Percentiles rank a stretch among this genome's conserved stretches.
Evolutionary conservation across 2,329 filamentous ascomycete genomes (phyloP).

Genomic region (Epichloe festucae): DNA sequence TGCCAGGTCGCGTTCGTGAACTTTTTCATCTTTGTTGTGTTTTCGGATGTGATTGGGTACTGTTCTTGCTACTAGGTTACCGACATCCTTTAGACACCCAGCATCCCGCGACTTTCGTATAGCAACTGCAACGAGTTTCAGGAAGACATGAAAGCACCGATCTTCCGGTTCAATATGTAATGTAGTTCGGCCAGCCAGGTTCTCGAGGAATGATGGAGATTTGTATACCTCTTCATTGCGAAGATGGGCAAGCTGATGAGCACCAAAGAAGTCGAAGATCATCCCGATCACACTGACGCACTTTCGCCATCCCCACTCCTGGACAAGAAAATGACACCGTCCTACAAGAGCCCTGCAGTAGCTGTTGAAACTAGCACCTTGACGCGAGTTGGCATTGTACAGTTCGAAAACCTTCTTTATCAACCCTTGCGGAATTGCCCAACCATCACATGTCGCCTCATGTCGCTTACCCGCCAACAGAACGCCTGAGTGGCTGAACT

Average conservation of each 20-base stretch:
- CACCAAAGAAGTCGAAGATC: slow-evolving; percentile 57
- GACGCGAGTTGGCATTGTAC: slow-evolving; percentile 41
- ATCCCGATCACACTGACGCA: slow-evolving; percentile 44
- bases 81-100: slow-evolving; percentile 42
- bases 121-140: slow-evolving; percentile 48
- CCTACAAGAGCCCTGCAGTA: slow-evolving; percentile 47
- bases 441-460: slow-evolving; percentile 35
- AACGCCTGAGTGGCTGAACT: slow-evolving; percentile 44
- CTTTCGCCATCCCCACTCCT: slow-evolving; percentile 53
- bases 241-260: slow-evolving; percentile 46
- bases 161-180: slow-evolving; percentile 41
- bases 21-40: slow-evolving; percentile 47
- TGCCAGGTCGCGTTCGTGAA: slow-evolving; percentile 47
- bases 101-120: slow-evolving; percentile 37
- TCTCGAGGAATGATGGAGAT: slow-evolving; percentile 48
- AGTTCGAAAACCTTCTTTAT: slow-evolving; percentile 44
- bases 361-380: slow-evolving; percentile 50
- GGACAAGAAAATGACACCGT: slow-evolving; percentile 49
- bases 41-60: slow-evolving; percentile 54
- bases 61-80: slow-evolving; percentile 47
- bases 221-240: slow-evolving; percentile 50
- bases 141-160: slow-evolving; percentile 52
- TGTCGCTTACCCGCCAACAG: slow-evolving; percentile 24
- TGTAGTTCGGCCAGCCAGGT: slow-evolving; percentile 32
- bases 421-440: slow-evolving; percentile 44